Evolutionary conservation across 805 yeast species (phyloP), one percentile per base, ranked within the genome.

Genomic region (Helenozyma baotianmanensis): DNA sequence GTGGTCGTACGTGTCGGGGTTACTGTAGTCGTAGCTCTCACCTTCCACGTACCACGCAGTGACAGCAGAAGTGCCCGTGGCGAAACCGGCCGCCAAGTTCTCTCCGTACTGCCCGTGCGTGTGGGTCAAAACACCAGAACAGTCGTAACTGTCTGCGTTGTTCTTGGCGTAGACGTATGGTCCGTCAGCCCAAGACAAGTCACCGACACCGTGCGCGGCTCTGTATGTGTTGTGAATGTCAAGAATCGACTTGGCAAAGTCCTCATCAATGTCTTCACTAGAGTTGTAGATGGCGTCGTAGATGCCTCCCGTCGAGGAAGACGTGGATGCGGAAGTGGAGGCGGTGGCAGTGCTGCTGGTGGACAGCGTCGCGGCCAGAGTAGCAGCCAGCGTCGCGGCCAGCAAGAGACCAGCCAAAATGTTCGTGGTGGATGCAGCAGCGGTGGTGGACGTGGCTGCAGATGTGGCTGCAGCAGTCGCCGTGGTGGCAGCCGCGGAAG

Each of bases 21-120:
- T 22, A n/a, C 31, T 21, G 40, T 53, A 61, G 36, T 45, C 40
- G 39, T 50, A 60, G 14, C 52, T 33, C 9, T 47, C 36, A 32
- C 65, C 66, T 48, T 64, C 70, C 26, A 40, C 53, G 49, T 64
- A 64, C 72, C 72, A 65, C 13, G 68, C 68, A 10, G 48, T 39
- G 6, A 62, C 49, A 7, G 68, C 68, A 14, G 54, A 30, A 9
- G 49, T 45, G 16, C 64, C 68, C 9, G 39, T 27, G 13, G 46
- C 36, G 38, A 42, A 60, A 0, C 68, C 68, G 13, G 61, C 63
- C 10, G 64, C 66, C 38, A 61, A 52, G 41, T 60, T 66, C 43
- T 66, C 71, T 42, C 72, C 72, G 40, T 51, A 65, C 21, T 40
- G 34, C 32, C 68, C 68, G 34, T 62, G 64, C 9, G 68, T 54